A percentile compares a stretch with the other conserved stretches of the same genome.
Evolutionary conservation across 2,329 filamentous ascomycete species (phyloP).

Genomic region (Neoscytalidium dimidiatum): DNA sequence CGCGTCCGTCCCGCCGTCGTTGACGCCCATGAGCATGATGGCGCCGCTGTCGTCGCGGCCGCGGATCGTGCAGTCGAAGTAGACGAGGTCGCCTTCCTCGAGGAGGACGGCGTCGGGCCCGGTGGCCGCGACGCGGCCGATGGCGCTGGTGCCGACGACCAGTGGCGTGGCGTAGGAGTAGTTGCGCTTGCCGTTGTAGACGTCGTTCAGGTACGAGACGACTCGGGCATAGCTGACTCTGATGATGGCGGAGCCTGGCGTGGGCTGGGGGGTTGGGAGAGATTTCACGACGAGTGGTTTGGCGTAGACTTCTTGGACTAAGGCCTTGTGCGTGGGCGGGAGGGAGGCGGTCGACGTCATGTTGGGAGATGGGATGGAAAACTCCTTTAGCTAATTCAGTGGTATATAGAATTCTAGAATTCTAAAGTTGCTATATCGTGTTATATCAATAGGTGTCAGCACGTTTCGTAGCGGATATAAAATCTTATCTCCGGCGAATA

Average conservation of each 20-base stretch:
- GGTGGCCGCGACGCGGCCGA: slow-evolving; percentile 40
- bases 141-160: slow-evolving; percentile 35
- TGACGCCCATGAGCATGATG: slow-evolving; percentile 33
- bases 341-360: too few species aligned
- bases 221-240: neutral
- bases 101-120: slow-evolving; percentile 41
- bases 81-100: slow-evolving; percentile 41
- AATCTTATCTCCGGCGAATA: too few species aligned
- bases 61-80: slow-evolving; percentile 38
- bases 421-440: too few species aligned
- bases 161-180: slow-evolving; percentile 36
- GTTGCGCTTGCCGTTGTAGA: slow-evolving; percentile 30
- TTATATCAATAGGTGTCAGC: too few species aligned
- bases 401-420: too few species aligned
- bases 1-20: slow-evolving; percentile 31
- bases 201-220: neutral
- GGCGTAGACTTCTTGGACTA: too few species aligned
- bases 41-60: slow-evolving; percentile 38
- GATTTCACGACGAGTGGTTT: too few species aligned
- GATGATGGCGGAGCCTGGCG: neutral
- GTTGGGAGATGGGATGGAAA: too few species aligned
- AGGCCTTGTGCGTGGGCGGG: too few species aligned
- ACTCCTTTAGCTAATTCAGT: too few species aligned
- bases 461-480: too few species aligned
- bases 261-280: neutral